These are phyloP conservation scores for Sporodiniella umbellata DNA, from an alignment of 371 early-diverging fungal species.

Conservation along the genomic window DNA sequence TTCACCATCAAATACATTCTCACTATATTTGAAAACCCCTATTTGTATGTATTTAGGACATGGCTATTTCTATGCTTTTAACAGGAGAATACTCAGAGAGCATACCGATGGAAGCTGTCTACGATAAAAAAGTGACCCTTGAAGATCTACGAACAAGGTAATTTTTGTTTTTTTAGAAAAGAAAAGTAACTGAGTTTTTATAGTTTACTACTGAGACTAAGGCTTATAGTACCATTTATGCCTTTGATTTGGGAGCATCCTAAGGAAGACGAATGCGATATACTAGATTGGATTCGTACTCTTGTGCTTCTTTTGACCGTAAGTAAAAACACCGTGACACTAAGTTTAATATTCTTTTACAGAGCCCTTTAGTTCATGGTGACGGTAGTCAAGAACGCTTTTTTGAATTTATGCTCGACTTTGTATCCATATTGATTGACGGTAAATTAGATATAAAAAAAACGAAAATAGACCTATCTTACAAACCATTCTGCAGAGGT, in stretches of 20 bases:
- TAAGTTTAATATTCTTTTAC: neutral
- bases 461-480: too few species aligned
- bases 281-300: constrained; percentile 38
- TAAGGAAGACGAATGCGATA: constrained; percentile 44
- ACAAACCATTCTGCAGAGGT: too few species aligned
- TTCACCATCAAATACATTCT: too few species aligned
- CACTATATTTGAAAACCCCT: too few species aligned
- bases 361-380: constrained; percentile 58
- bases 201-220: constrained; percentile 46
- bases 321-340: constrained; percentile 10
- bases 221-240: constrained; percentile 52
- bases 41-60: constrained; percentile 19
- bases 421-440: constrained; percentile 59
- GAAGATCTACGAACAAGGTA: constrained; percentile 46
- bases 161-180: neutral
- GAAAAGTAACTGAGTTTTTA: neutral
- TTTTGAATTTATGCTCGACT: constrained; percentile 60
- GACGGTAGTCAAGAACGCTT: constrained; percentile 60
- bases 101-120: constrained; percentile 9
- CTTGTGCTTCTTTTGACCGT: constrained; percentile 38
- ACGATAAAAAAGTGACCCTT: constrained; percentile 21
- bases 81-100: constrained; percentile 34
- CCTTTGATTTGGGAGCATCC: constrained; percentile 60
- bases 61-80: constrained; percentile 34
- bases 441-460: too few species aligned